These are phyloP conservation scores for Dryas drummondii DNA, from an alignment of 306 rosid genomes.

Conservation along the genomic window DNA sequence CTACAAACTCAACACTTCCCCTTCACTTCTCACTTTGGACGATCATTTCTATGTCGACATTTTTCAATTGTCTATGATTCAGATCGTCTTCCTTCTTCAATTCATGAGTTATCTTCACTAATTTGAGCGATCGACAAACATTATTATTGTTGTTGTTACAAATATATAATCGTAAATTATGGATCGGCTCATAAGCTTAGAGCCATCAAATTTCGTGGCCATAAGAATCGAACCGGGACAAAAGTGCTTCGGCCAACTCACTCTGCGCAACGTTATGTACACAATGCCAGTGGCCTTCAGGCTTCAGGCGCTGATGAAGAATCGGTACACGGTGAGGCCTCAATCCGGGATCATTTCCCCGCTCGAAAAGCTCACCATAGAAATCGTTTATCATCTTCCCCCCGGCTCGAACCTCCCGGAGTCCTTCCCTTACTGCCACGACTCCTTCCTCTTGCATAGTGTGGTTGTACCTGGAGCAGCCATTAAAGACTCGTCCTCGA, in stretches of 20 bases:
- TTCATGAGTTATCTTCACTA: too few species aligned
- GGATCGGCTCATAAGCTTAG: conserved; percentile 82
- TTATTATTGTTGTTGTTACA: too few species aligned
- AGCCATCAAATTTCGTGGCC: conserved; percentile 64
- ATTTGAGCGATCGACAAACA: too few species aligned
- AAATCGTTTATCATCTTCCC: conserved; percentile 56
- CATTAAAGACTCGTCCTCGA: conserved; percentile 56
- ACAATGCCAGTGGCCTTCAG: conserved; percentile 93
- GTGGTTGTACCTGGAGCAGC: conserved; percentile 83
- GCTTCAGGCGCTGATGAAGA: conserved; percentile 59
- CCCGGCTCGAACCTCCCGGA: conserved; percentile 56
- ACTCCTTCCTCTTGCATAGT: conserved; percentile 76
- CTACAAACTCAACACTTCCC: conserved; percentile 20
- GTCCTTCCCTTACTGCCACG: conserved; percentile 54
- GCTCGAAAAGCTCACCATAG: conserved; percentile 51
- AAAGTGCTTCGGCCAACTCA: conserved; percentile 56
- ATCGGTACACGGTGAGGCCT: conserved; percentile 64
- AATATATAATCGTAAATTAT: conserved; percentile 17
- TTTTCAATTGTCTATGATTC: too few species aligned
- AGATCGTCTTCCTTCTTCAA: too few species aligned
- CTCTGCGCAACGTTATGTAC: conserved; percentile 79
- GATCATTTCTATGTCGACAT: too few species aligned
- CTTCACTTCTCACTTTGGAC: conserved; percentile 20
- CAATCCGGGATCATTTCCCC: conserved; percentile 82
- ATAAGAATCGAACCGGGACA: conserved; percentile 57